A percentile compares a stretch with the other conserved stretches of the same genome.
Conservation (phyloP, 2,329 filamentous ascomycete species). For the Triangularia verruculosa region DNA sequence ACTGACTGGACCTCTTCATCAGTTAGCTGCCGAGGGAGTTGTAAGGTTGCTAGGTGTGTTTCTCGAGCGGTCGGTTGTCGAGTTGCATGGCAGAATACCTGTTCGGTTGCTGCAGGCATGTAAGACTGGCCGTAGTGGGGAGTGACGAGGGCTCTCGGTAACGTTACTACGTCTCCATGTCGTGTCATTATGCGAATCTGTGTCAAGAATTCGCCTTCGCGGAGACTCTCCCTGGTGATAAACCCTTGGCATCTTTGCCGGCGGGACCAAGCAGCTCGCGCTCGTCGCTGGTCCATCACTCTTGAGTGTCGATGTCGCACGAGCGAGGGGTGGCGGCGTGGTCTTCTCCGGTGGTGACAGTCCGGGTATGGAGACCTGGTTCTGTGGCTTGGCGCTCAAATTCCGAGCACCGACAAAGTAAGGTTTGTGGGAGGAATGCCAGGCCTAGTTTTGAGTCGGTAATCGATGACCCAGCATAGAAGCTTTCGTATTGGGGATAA, state of each 20-base stretch:
- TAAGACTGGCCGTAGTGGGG: background rate
- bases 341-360: background rate
- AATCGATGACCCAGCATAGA: no score
- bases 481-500: no score
- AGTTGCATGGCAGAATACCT: background rate
- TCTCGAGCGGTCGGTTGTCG: background rate
- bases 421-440: no score
- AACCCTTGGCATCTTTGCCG: background rate
- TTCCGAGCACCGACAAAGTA: no score
- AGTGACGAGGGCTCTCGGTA: background rate
- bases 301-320: background rate
- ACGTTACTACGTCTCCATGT: background rate
- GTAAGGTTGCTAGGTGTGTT: no score
- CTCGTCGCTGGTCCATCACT: background rate
- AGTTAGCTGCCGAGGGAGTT: background rate
- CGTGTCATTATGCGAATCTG: background rate
- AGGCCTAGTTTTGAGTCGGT: no score
- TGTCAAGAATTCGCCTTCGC: background rate
- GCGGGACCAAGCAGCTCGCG: no score
- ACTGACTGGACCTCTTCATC: background rate
- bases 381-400: background rate
- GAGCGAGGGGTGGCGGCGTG: no score
- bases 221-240: background rate
- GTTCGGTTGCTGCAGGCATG: background rate
- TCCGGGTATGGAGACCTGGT: background rate